Percentiles rank a stretch among this genome's conserved stretches.
Evolutionary conservation across 768 basidiomycete species (phyloP).

Genomic region (Auriscalpium vulgare): DNA sequence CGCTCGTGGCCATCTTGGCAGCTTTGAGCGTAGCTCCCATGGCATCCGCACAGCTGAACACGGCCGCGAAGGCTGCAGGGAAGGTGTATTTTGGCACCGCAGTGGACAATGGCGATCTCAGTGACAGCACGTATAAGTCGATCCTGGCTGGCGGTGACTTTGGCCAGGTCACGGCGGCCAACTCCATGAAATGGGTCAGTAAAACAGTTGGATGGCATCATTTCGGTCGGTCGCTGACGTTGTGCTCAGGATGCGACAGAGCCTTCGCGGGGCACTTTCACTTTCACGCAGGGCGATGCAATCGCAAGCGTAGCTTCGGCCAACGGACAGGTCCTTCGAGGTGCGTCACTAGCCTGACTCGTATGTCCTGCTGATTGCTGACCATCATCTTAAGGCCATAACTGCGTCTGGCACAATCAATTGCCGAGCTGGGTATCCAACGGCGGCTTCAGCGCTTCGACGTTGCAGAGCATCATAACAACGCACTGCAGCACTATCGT

Average conservation of each 20-base stretch:
- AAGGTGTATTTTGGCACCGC: conserved; percentile 43
- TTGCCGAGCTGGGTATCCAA: conserved; percentile 31
- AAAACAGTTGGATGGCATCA: too few relatives aligned
- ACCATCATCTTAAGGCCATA: conserved; percentile 20
- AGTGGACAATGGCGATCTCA: conserved; percentile 39
- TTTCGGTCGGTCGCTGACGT: neutral
- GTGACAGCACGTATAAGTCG: conserved; percentile 29
- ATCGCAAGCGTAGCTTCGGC: conserved; percentile 36
- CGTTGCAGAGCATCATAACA: conserved; percentile 25
- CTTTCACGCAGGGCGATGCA: conserved; percentile 36
- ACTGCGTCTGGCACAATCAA: conserved; percentile 39
- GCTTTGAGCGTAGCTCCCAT: too few relatives aligned
- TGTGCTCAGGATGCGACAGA: conserved; percentile 42
- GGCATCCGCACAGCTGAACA: conserved; percentile 22
- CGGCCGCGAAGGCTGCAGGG: conserved; percentile 29
- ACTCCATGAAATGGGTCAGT: conserved; percentile 39
- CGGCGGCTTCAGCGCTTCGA: conserved; percentile 22
- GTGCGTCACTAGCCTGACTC: conserved; percentile 13
- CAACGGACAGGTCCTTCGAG: conserved; percentile 42
- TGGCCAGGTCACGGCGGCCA: conserved; percentile 37
- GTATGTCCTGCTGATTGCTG: neutral
- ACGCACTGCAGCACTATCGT: conserved; percentile 29
- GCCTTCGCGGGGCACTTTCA: conserved; percentile 38
- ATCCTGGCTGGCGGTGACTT: conserved; percentile 32
- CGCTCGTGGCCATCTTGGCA: too few relatives aligned